phyloP scores from a whole-genome alignment of 2,329 filamentous ascomycete species.

The Volutella citrinella region DNA sequence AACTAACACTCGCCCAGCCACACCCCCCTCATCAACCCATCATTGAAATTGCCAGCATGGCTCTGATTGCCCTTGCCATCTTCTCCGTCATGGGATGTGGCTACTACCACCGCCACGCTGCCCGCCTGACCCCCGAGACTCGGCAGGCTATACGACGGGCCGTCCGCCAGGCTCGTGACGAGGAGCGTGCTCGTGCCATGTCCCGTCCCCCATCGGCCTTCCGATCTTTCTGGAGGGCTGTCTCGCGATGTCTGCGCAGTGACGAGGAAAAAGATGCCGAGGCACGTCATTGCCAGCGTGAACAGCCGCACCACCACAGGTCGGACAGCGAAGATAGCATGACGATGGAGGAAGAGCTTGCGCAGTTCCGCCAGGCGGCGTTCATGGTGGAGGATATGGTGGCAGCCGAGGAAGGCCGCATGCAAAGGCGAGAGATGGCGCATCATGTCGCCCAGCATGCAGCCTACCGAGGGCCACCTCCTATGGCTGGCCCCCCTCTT shows the following conservation, averaged over 20 bases:
- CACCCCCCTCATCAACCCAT: conserved; percentile 17
- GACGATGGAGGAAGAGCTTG: conserved; percentile 48
- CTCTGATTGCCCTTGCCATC: conserved; percentile 20
- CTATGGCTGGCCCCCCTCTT: conserved; percentile 10
- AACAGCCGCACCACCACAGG: too few species aligned
- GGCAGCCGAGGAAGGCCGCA: conserved; percentile 38
- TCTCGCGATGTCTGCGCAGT: too few species aligned
- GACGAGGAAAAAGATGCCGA: conserved; percentile 22
- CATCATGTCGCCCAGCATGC: too few species aligned
- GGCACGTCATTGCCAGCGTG: too few species aligned
- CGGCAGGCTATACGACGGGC: conserved; percentile 22
- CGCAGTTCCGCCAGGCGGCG: conserved; percentile 44
- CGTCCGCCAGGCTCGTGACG: conserved; percentile 20
- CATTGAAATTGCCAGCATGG: conserved; percentile 23
- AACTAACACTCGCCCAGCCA: conserved; percentile 11
- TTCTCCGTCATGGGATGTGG: conserved; percentile 23
- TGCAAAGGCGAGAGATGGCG: conserved; percentile 2
- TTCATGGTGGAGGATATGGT: conserved; percentile 45
- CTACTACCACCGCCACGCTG: conserved; percentile 21
- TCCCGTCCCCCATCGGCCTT: conserved; percentile 21
- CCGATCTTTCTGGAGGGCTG: conserved; percentile 26
- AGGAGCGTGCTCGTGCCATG: conserved; percentile 24
- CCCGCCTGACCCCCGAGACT: conserved; percentile 14
- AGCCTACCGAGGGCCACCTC: conserved; percentile 1
- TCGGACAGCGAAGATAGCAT: conserved; percentile 17